Base-by-base conservation (phyloP, 768 basidiomycete genomes). In the Postia placenta region DNA sequence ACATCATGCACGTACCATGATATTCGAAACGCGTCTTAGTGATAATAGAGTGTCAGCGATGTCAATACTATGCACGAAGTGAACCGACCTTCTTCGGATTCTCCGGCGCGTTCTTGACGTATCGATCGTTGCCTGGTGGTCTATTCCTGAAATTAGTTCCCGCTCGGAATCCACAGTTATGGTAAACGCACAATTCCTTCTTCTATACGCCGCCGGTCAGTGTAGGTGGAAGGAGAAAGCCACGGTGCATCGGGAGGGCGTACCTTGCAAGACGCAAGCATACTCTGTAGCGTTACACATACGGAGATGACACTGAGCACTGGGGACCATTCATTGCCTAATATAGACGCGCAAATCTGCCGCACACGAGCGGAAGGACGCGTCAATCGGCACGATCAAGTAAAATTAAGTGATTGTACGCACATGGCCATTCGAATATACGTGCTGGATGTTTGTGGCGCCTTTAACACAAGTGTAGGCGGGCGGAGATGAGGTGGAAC, bases 191-290 rank as follows among this genome's bases (percentile, higher is more conserved):
- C 86, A 81, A 74, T 69, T 89, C 81, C 63, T 79, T 78, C 64
- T 66, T 74, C 74, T 82, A 56, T 33, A 28, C 15, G 23, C n/a
- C n/a, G n/a, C n/a, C n/a, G n/a, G n/a, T n/a, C n/a, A n/a, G n/a
- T n/a, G 41, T 35, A 4, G 28, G 12, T 23, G 40, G 0, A 27
- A 2, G 7, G 7, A 50, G n/a, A n/a, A n/a, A n/a, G n/a, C n/a
- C n/a, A n/a, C n/a, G n/a, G n/a, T n/a, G n/a, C n/a, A n/a, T n/a
- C n/a, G n/a, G n/a, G n/a, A n/a, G n/a, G n/a, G n/a, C 67, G 17
- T 33, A 87, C 90, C 81, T 89, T 93, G 79, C 87, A 91, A 5
- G 87, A 90, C 20, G 89, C 92, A 49, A 94, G 75, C 92, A 94
- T 94, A 59, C 87, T 89, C 69, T 93, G 92, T 41, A 94, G 67